Evolutionary conservation across 768 basidiomycete genomes (phyloP), one percentile per base, ranked within the genome.

Genomic region (Royoungia palumana): DNA sequence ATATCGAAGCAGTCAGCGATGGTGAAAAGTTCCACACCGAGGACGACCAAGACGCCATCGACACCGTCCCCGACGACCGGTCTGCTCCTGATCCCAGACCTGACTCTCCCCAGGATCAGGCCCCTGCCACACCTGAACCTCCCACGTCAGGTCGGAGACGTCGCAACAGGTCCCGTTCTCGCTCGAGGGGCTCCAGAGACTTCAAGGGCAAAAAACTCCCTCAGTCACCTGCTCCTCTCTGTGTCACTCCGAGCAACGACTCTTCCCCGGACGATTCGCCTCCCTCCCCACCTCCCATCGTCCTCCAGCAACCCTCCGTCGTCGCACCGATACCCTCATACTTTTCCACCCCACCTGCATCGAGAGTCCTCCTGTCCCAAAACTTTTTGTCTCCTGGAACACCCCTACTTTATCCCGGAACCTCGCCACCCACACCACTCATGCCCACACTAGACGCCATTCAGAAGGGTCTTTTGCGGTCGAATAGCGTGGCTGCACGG

Each of bases 401-500:
- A 35, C 73, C 80, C 7, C 62, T 80, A 50, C 74, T 80, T 53
- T 83, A 84, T 63, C 80, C 83, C n/a, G 80, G 80, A 13, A 77
- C 81, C 16, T 79, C 84, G 6, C 80, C 83, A 7, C 83, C 82
- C 3, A 54, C 60, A 1, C 85, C 87, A 16, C 65, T 81, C 58
- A 67, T 87, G 30, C 90, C 90, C 0, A 81, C 88, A 4, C 74
- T 95, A 6, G 87, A 90, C 59, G 87, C 85, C 19, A 71, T 94
- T 32, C 84, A 85, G 62, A 80, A 75, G 59, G 85, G 86, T 14
- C 78, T 96, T 3, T 84, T 89, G 61, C 84, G 94, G 17, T 94
- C 94, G 2, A 94, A 94, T 64, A 94, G 93, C 60, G 89, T 82
- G 11, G 76, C 89, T n/a, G 88, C 87, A 19, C 78, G 86, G 44